These are phyloP conservation scores for Xylaria acuta DNA, from an alignment of 495 filamentous ascomycete species.

Conservation along the genomic window DNA sequence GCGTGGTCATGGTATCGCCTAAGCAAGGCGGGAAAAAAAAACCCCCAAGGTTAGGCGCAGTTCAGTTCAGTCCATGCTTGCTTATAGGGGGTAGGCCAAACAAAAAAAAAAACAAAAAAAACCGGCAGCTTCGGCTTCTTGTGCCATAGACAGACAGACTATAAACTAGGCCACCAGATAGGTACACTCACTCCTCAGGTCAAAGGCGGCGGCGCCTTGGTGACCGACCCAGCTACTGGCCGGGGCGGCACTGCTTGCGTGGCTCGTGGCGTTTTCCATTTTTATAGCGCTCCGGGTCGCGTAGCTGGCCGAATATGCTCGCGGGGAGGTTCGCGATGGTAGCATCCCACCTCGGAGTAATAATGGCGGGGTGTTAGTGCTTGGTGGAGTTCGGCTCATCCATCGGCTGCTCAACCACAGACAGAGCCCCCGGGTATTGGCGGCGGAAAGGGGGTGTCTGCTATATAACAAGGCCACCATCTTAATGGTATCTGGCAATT, in stretches of 20 bases:
- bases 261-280: constrained; percentile 9
- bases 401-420: not conserved
- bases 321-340: not conserved
- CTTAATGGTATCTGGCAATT: not conserved
- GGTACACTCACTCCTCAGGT: constrained; percentile 53
- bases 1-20: constrained; percentile 87
- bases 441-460: not conserved
- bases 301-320: not conserved
- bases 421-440: not conserved
- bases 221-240: constrained; percentile 48
- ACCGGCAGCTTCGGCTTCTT: not conserved
- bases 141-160: not conserved
- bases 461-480: not conserved
- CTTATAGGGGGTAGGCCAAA: not conserved
- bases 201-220: constrained; percentile 48
- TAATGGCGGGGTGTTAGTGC: constrained; percentile 2
- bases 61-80: not conserved
- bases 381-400: constrained; percentile 10
- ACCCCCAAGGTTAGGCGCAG: not conserved
- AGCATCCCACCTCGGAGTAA: not conserved
- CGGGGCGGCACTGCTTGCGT: constrained; percentile 13
- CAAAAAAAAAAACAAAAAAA: no score
- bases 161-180: no score
- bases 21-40: constrained; percentile 21
- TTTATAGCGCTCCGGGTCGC: not conserved